A percentile compares a stretch with the other conserved stretches of the same genome.
Conservation (phyloP, 805 yeast genomes). For the Metschnikowia shivogae region DNA sequence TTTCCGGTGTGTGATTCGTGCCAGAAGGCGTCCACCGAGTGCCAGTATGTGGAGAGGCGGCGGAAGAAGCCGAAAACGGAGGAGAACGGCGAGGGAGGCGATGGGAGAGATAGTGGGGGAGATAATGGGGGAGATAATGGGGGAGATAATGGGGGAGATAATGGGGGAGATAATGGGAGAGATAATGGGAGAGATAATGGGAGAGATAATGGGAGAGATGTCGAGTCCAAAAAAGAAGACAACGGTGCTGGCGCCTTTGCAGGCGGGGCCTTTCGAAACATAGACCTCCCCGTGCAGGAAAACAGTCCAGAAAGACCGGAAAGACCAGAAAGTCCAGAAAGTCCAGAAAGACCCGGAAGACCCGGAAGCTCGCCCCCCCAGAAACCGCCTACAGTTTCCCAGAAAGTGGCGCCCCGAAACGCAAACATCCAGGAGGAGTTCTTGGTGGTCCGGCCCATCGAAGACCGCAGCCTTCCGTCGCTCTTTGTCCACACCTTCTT, state of each 20-base stretch:
- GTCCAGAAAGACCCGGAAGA: no score
- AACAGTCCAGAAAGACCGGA: no score
- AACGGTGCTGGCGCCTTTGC: neutral
- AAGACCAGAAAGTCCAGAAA: neutral
- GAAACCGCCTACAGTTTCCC: neutral
- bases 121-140: neutral
- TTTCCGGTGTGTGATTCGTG: conserved; percentile 39
- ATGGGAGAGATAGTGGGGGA: neutral
- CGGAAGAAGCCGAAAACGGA: conserved; percentile 19
- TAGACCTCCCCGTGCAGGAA: conserved; percentile 11
- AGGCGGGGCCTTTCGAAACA: conserved; percentile 12
- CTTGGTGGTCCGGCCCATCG: conserved; percentile 32
- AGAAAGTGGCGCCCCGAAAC: conserved; percentile 5
- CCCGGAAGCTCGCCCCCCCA: no score
- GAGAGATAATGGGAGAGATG: no score
- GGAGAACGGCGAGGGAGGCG: neutral
- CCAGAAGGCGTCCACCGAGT: conserved; percentile 29
- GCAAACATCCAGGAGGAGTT: conserved; percentile 27
- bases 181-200: no score
- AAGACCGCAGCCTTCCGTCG: conserved; percentile 26
- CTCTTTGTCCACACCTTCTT: conserved; percentile 33
- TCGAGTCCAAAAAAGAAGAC: no score
- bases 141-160: no score
- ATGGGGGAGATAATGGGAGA: neutral
- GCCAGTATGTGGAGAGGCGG: conserved; percentile 35